A percentile compares a stretch with the other conserved stretches of the same genome.
Evolutionary conservation across 2,329 filamentous ascomycete genomes (phyloP).

Genomic region (Verticillium alfalfae): DNA sequence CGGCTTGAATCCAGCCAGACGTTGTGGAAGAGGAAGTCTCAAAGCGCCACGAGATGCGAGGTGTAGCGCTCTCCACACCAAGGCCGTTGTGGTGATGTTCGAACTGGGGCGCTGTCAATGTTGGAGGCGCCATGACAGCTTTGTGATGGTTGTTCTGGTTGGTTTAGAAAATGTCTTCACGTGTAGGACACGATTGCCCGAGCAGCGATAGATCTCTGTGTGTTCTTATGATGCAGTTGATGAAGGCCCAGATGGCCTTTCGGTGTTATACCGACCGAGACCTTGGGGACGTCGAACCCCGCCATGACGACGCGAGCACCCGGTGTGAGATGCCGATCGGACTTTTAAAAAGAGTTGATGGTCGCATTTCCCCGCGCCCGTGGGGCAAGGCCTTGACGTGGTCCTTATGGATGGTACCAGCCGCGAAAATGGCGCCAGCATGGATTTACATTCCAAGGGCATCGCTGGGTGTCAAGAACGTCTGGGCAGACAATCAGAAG

Average conservation of each 20-base stretch:
- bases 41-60: conserved; percentile 14
- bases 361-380: not conserved
- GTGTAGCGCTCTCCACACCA: conserved; percentile 6
- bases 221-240: not conserved
- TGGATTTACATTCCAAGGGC: too few relatives aligned
- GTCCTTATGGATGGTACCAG: too few relatives aligned
- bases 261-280: not conserved
- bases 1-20: conserved; percentile 9
- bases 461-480: too few relatives aligned
- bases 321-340: not conserved
- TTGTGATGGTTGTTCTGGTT: too few relatives aligned
- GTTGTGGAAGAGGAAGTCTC: not conserved
- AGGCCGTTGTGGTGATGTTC: conserved; percentile 13
- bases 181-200: not conserved
- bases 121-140: conserved; percentile 1
- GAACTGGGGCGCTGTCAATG: conserved; percentile 5
- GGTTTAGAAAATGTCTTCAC: too few relatives aligned
- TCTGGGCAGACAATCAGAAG: too few relatives aligned
- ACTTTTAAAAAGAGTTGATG: not conserved
- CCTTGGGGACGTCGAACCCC: not conserved
- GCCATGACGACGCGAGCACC: not conserved
- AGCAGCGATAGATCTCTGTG: not conserved
- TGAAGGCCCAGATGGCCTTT: not conserved
- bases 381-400: too few relatives aligned
- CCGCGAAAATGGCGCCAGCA: too few relatives aligned